These are phyloP conservation scores for Colletotrichum sp. DNA, from an alignment of 2,329 filamentous ascomycete species.

Conservation along the genomic window DNA sequence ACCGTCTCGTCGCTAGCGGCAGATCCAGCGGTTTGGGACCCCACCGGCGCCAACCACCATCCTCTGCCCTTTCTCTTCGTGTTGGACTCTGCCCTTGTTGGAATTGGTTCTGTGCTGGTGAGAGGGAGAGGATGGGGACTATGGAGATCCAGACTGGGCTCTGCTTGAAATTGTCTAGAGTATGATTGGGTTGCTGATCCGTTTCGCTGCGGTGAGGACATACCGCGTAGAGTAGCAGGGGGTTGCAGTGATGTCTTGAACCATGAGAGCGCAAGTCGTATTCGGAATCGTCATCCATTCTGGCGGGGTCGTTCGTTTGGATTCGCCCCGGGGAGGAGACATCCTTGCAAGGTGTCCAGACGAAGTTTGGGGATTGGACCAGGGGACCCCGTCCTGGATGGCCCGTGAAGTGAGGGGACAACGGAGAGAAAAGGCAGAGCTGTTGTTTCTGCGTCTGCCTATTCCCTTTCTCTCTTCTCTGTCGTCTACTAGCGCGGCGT, in stretches of 20 bases:
- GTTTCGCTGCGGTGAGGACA: background rate
- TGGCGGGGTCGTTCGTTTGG: background rate
- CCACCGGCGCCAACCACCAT: background rate
- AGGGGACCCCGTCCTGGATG: background rate
- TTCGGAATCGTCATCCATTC: background rate
- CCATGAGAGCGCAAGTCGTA: background rate
- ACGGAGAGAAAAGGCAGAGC: background rate
- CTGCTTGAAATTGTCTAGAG: background rate
- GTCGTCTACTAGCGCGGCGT: background rate
- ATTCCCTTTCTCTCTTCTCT: background rate
- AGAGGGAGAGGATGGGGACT: rapidly evolving
- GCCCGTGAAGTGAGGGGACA: background rate
- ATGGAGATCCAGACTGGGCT: rapidly evolving
- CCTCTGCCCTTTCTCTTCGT: background rate
- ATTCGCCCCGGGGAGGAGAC: background rate
- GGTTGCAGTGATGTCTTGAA: background rate
- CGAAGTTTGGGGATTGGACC: background rate
- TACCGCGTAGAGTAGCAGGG: background rate
- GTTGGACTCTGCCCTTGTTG: too few relatives aligned
- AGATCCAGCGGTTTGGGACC: background rate
- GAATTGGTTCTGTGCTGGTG: too few relatives aligned
- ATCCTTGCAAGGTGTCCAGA: background rate
- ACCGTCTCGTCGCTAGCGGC: background rate
- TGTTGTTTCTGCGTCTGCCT: background rate
- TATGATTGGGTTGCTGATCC: background rate